phyloP scores from a whole-genome alignment of 129 eudicot genomes.

The Logfia minima region DNA sequence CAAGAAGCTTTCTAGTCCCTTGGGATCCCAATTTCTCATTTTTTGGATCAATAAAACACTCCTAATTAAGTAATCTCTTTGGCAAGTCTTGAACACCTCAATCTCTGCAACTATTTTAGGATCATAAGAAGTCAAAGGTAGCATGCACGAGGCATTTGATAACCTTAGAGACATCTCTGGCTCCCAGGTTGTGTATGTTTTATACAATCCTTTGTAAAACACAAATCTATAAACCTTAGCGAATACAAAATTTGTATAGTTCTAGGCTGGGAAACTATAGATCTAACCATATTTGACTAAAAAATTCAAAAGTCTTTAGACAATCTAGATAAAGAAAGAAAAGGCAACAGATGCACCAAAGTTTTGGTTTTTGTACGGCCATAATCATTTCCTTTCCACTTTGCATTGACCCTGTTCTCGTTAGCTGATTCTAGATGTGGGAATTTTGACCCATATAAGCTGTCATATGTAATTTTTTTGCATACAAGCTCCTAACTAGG shows the following conservation, averaged over 20 bases:
- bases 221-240: conserved; percentile 20
- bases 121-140: conserved; percentile 23
- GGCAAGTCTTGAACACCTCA: conserved; percentile 7
- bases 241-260: too few relatives aligned
- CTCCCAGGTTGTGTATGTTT: conserved; percentile 9
- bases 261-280: background rate
- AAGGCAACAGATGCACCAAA: too few relatives aligned
- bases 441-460: background rate
- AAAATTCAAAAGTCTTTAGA: too few relatives aligned
- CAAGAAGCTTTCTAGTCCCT: conserved; percentile 9
- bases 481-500: too few relatives aligned
- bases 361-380: background rate
- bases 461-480: too few relatives aligned
- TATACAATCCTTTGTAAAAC: conserved; percentile 24
- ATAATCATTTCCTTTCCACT: background rate
- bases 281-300: too few relatives aligned
- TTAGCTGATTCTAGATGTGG: background rate
- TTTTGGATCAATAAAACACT: conserved; percentile 30
- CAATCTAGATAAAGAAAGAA: too few relatives aligned
- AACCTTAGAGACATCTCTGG: conserved; percentile 2
- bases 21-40: conserved; percentile 27
- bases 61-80: conserved; percentile 8
- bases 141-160: conserved; percentile 6
- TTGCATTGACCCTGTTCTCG: background rate
- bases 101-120: conserved; percentile 27